Base-by-base conservation (phyloP, 106 monocot genomes). In the Agapanthus africanus region DNA sequence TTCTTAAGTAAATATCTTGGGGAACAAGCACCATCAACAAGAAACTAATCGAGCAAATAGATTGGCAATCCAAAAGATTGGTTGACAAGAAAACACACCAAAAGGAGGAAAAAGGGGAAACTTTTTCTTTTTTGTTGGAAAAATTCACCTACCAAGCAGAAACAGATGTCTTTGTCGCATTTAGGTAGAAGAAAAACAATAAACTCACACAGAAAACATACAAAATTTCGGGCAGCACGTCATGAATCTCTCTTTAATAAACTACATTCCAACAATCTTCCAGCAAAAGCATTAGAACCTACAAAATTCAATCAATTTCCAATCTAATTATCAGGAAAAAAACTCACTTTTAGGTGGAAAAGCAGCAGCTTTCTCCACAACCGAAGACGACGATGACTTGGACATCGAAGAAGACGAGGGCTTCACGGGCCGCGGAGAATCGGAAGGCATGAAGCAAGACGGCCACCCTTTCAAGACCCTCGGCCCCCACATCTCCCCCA, bases 401-500 rank as follows among this genome's bases (percentile, higher is more conserved):
- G n/a, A n/a, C n/a, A n/a, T n/a, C n/a, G n/a, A n/a, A n/a, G n/a
- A n/a, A 2, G n/a, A 32, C 2, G 23, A 63, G 63, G 37, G 11
- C 21, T 37, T 63, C n/a, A 38, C 6, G 66, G 40, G 41, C 42
- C 4, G 11, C 26, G 41, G 66, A 40, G 25, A 41, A 66, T 66
- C 66, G 1, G 42, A 41, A 26, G 39, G 26, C 15, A 40, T 79
- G 44, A 82, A 72, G 77, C 97, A 97, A 34, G 97, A 81, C 1
- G 92, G 88, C 86, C 82, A 89, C 10, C 89, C 87, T 65, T 81
- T 89, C 54, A 89, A 73, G 35, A 97, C 76, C 11, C 82, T 62
- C 10, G 91, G 87, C 36, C 86, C 82, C 87, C 80, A 92, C 39
- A 85, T 68, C 73, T 90, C 92, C 50, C 91, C 80, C 51, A 97